A percentile compares a stretch with the other conserved stretches of the same genome.
phyloP scores from a whole-genome alignment of 2,329 filamentous ascomycete species.

The Colletotrichum sidae region DNA sequence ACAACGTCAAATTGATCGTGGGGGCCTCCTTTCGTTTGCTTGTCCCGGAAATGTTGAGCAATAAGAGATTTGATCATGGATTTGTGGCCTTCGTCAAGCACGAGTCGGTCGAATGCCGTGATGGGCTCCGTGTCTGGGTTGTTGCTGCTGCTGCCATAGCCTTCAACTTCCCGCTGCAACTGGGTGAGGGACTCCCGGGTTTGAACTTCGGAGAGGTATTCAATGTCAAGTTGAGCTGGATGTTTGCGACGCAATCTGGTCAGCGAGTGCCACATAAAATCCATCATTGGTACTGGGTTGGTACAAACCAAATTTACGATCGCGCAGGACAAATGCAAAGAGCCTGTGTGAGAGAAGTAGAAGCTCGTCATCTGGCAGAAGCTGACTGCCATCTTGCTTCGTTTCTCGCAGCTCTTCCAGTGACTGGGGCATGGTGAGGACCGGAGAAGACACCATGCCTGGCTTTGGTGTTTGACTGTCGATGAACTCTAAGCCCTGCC shows the following conservation, averaged over 20 bases:
- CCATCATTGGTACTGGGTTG: background rate
- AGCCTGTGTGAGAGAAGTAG: background rate
- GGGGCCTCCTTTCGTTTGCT: background rate
- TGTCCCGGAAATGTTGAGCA: conserved; percentile 2
- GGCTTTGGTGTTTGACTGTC: background rate
- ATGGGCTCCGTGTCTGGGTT: background rate
- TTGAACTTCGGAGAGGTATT: background rate
- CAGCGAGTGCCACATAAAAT: background rate
- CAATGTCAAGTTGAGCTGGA: background rate
- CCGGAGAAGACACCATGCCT: no score
- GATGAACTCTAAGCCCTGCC: background rate
- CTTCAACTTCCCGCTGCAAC: background rate
- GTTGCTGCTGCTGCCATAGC: no score
- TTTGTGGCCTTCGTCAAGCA: background rate
- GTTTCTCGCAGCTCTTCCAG: no score
- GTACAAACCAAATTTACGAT: background rate
- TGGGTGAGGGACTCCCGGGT: background rate
- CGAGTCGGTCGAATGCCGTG: background rate
- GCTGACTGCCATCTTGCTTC: no score
- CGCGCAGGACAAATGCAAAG: conserved; percentile 1
- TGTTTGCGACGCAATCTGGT: background rate
- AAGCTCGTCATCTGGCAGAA: background rate
- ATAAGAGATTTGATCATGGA: background rate
- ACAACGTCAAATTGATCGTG: background rate
- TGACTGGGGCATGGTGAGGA: no score